Base-by-base conservation (phyloP, 2,329 filamentous ascomycete genomes). In the Sporothrix sp. region DNA sequence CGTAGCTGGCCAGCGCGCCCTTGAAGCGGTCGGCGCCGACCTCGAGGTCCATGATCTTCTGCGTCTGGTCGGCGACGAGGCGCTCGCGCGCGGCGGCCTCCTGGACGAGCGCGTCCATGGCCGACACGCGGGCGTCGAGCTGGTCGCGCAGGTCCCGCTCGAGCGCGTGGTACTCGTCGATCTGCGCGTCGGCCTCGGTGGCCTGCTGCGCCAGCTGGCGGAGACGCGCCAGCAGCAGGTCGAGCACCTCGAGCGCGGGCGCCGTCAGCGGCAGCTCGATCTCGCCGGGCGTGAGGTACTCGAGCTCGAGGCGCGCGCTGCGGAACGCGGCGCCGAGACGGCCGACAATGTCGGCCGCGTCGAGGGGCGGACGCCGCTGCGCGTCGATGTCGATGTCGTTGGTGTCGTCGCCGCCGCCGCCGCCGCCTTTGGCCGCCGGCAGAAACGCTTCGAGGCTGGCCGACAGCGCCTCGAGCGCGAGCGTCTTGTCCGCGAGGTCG, bases 281-380 rank as follows among this genome's bases (percentile, higher is more conserved):
- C 59, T 82, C 79, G 6, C 78, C 79, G 0, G 79, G 79, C 0
- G 72, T 75, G 18, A 82, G 68, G 58, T 81, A 81, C 61, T 82
- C 79, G 2, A 82, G 71, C 57, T 82, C 78, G 0, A 82, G 65
- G 1, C 79, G 72, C 1, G 78, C 79, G 2, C 72, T 62, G 18
- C 78, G 74, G 63, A 83, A 76, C 2, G 72, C 69, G 2, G 66
- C 55, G 0, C 68, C 61, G 11, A 83, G 68, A 0, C 71, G 68
- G 1, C 65, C 54, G 7, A 82, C 59, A 51, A 76, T 70, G n/a
- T 73, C 71, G n/a, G 63, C 50, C 0, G 72, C 69, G 53, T 77
- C 72, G 7, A 57, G 54, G 1, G 73, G n/a, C 1, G n/a, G 14
- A 18, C 6, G n/a, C n/a, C n/a, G n/a, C n/a, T n/a, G n/a, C n/a